Base-by-base conservation (phyloP, 345 rosid genomes). In the Physaria fendleri region DNA sequence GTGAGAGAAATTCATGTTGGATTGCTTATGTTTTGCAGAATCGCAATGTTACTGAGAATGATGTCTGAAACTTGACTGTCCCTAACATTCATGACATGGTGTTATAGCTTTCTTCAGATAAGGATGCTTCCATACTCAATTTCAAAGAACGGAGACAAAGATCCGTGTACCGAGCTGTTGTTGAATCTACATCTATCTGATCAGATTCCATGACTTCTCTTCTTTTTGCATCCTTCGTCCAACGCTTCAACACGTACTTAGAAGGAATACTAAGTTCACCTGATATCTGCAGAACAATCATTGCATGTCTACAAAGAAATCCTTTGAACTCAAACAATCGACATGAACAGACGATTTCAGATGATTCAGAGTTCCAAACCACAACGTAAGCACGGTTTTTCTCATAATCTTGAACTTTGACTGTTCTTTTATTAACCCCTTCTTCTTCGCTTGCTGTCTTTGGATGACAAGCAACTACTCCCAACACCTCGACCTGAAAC, bases 391-490 rank as follows among this genome's bases (percentile, higher is more conserved):
- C 69, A 62, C 77, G 77, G 46, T 78, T 71, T 43, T 78, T 73
- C 43, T 84, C 87, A 18, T 79, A 78, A 65, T 79, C 87, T 74
- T 74, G 85, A 64, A 81, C 87, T 65, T 54, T 81, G 72, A 75
- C 81, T 28, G 68, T 78, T 21, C 1, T 42, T 30, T 53, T 37
- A 28, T 27, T 54, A 6, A 38, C 47, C 20, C 39, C 79, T 43
- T 73, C 76, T 62, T 83, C 86, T 69, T 84, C 78, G 20, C 60
- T 67, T 72, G 76, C 81, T 65, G 62, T 71, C 72, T 71, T 77
- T 11, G 85, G 87, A 71, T 84, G 90, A 52, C 90, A 84, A 13
- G 90, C 90, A 51, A 81, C 86, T 6, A 70, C 87, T 43, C 90
- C 90, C 68, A 81, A 70, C 57, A 84, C 85, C 76, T 84, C 87